Evolutionary conservation across 768 basidiomycete genomes (phyloP).

Genomic region (Tricholoma sp.): DNA sequence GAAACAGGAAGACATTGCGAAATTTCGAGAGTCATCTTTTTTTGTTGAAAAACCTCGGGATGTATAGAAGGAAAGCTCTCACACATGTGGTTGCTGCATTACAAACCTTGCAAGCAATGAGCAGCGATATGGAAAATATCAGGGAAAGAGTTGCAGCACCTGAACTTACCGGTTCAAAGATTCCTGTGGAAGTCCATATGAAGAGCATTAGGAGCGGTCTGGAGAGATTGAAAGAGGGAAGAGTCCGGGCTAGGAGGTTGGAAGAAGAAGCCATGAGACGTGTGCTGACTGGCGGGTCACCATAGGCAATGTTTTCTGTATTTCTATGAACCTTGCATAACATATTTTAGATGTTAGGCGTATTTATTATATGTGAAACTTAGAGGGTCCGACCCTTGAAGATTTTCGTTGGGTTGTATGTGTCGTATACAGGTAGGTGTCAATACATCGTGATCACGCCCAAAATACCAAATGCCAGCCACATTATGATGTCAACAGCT

Average conservation of each 20-base stretch:
- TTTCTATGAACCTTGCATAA: background rate
- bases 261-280: slow-evolving; percentile 37
- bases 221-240: slow-evolving; percentile 54
- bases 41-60: slow-evolving; percentile 49
- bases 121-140: slow-evolving; percentile 72
- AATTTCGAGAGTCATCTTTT: slow-evolving; percentile 45
- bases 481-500: background rate
- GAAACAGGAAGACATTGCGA: slow-evolving; percentile 47
- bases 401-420: background rate
- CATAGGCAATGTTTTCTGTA: background rate
- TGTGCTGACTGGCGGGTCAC: slow-evolving; percentile 19
- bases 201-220: slow-evolving; percentile 63
- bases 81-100: slow-evolving; percentile 64
- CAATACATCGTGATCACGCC: background rate
- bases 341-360: background rate
- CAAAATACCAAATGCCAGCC: background rate
- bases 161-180: slow-evolving; percentile 48
- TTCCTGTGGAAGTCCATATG: slow-evolving; percentile 73
- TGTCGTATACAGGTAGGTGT: too few species aligned
- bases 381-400: background rate
- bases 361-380: background rate
- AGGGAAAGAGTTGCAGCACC: slow-evolving; percentile 69
- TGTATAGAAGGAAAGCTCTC: slow-evolving; percentile 56
- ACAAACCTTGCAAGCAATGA: slow-evolving; percentile 57
- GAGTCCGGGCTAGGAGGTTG: slow-evolving; percentile 43